A percentile compares a stretch with the other conserved stretches of the same genome.
phyloP scores from a whole-genome alignment of 441 rosid species.

The Brassica hybrid region DNA sequence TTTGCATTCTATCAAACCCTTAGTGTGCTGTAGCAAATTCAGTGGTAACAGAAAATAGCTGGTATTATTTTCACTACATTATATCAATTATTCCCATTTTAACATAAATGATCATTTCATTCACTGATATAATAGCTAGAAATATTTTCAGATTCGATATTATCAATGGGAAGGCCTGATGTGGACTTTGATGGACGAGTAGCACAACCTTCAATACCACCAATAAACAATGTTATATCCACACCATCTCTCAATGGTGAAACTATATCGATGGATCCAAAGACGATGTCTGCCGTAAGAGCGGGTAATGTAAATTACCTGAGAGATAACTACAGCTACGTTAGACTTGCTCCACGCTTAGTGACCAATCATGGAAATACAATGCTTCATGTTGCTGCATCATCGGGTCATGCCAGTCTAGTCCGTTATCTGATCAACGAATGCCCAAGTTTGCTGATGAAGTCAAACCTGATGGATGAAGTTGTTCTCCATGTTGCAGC shows the following conservation, averaged over 20 bases:
- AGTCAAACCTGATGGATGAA: conserved; percentile 6
- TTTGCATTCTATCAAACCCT: neutral
- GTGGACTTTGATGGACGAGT: neutral
- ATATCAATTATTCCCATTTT: neutral
- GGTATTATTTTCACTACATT: neutral
- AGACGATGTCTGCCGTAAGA: conserved; percentile 13
- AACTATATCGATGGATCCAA: conserved; percentile 5
- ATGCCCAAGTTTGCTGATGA: neutral
- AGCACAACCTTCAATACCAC: neutral
- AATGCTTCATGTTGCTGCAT: conserved; percentile 9
- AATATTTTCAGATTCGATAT: neutral
- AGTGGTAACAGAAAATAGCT: neutral
- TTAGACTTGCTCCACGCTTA: neutral
- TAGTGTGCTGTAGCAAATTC: neutral
- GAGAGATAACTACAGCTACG: neutral
- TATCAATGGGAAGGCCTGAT: conserved; percentile 9
- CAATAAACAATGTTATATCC: neutral
- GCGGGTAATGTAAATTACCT: neutral
- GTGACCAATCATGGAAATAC: neutral
- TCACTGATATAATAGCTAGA: neutral
- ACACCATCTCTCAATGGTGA: neutral
- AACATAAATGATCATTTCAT: neutral
- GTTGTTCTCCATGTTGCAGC: conserved; percentile 16
- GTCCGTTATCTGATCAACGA: neutral
- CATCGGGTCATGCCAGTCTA: neutral